Evolutionary conservation across 1,284 basidiomycete species (phyloP), one percentile per base, ranked within the genome.

Genomic region (Flammula alnicola): DNA sequence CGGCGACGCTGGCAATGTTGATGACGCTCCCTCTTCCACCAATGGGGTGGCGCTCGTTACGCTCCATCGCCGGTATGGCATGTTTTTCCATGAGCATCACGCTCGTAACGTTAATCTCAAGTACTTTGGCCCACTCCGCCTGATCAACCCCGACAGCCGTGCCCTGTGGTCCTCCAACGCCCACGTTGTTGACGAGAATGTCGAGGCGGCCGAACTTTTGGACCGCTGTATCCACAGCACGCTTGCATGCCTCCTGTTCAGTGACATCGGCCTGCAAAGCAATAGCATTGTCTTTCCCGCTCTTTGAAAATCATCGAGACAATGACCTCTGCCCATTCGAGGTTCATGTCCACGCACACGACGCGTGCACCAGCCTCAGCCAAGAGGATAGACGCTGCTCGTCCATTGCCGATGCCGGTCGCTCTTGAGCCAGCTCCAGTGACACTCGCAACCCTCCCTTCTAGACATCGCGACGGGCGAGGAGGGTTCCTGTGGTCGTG

Each of bases 181-280:
- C 71, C 5, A 74, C 72, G 38, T 69, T 72, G 45, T 73, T 74
- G 12, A 73, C 62, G 29, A 74, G 59, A 31, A 74, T 71, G 52
- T 74, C 69, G 20, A 74, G 56, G 22, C 65, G 61, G 16, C 69
- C 69, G 33, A 63, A 74, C 14, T 47, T 61, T 6, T 63, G 50
- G 11, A 71, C 45, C 1, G 69, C 62, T 14, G 45, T 49, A 12
- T 69, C 61, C 4, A 72, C 68, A 2, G 59, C 60, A 12, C 47
- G 54, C 51, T 68, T 61, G 49, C 71, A 74, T 20, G 68, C 62
- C 1, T 52, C 58, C n/a, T 63, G 52, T 19, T 64, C 55, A 0
- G 70, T 65, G 2, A 72, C 70, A 39, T 74, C 71, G 16, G 60
- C 63, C 35, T 67, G 60, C 16, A 72, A 42, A 5, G 67, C 61